These are phyloP conservation scores for Teunomyces gatunensis DNA, from an alignment of 805 yeast genomes.

Conservation along the genomic window DNA sequence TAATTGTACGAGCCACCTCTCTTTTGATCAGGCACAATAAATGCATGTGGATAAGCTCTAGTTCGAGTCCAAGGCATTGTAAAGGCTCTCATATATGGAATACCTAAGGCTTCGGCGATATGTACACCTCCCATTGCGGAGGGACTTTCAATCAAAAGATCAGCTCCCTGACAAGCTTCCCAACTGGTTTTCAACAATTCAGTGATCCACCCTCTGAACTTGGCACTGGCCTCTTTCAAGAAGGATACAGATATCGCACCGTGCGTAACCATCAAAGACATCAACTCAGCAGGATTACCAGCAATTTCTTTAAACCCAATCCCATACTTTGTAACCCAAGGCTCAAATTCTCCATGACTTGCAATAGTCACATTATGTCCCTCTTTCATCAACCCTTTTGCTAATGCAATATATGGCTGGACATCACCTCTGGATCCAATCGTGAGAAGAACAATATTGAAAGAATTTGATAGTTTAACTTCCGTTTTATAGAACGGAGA, in stretches of 20 bases:
- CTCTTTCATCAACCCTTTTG: conserved; percentile 69
- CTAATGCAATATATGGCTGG: conserved; percentile 93
- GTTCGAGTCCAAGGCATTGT: conserved; percentile 99
- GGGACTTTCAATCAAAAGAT: conserved; percentile 90
- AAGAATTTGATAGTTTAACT: conserved; percentile 52
- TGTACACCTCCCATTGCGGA: conserved; percentile 95
- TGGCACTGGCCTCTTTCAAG: conserved; percentile 74
- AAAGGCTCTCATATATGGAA: conserved; percentile 91
- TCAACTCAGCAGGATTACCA: conserved; percentile 88
- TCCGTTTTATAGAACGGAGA: conserved; percentile 53
- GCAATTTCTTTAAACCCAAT: conserved; percentile 74
- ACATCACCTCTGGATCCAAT: conserved; percentile 97
- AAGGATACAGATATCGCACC: conserved; percentile 83
- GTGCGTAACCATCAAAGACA: conserved; percentile 90
- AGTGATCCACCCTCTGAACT: conserved; percentile 79
- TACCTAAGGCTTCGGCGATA: conserved; percentile 85
- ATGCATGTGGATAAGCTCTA: conserved; percentile 94
- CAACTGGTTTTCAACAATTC: conserved; percentile 73
- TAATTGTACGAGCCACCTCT: conserved; percentile 92
- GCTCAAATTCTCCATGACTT: conserved; percentile 77
- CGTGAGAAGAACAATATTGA: conserved; percentile 68
- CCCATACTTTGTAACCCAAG: conserved; percentile 68
- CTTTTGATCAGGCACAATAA: conserved; percentile 89
- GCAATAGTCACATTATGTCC: conserved; percentile 86
- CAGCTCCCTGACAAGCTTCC: conserved; percentile 82